phyloP scores from a whole-genome alignment of 106 monocot genomes.

The Platanthera guangdongensis region DNA sequence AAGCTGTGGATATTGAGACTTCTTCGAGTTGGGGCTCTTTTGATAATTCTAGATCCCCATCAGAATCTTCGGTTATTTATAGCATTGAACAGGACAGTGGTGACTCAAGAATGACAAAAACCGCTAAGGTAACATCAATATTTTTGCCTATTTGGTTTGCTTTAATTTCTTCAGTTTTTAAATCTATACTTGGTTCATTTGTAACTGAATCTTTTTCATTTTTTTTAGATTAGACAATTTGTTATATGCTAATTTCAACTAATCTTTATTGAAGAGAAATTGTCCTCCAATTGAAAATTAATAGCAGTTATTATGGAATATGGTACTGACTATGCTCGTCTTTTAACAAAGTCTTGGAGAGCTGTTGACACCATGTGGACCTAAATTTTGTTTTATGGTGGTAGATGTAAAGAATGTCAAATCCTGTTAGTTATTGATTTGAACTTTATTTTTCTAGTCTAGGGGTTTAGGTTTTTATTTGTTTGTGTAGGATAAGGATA shows the following conservation, averaged over 20 bases:
- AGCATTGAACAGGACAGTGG: constrained; percentile 58
- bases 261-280: background rate
- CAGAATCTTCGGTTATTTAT: constrained; percentile 35
- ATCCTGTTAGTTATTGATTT: background rate
- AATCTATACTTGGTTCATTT: background rate
- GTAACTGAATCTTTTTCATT: background rate
- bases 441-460: background rate
- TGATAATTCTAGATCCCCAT: constrained; percentile 31
- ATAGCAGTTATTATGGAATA: background rate
- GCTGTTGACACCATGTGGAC: background rate
- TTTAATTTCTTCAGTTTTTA: background rate
- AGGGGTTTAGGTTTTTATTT: background rate
- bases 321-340: background rate
- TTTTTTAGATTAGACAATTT: background rate
- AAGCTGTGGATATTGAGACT: constrained; percentile 51
- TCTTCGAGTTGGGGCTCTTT: constrained; percentile 65
- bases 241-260: background rate
- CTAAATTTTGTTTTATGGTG: background rate
- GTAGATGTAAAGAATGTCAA: background rate
- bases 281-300: background rate
- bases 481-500: background rate
- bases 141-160: background rate
- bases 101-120: constrained; percentile 47
- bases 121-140: constrained; percentile 35
- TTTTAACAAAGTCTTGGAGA: background rate